These are phyloP conservation scores for Candida mesenterica DNA, from an alignment of 1,139 yeast genomes.

Conservation along the genomic window DNA sequence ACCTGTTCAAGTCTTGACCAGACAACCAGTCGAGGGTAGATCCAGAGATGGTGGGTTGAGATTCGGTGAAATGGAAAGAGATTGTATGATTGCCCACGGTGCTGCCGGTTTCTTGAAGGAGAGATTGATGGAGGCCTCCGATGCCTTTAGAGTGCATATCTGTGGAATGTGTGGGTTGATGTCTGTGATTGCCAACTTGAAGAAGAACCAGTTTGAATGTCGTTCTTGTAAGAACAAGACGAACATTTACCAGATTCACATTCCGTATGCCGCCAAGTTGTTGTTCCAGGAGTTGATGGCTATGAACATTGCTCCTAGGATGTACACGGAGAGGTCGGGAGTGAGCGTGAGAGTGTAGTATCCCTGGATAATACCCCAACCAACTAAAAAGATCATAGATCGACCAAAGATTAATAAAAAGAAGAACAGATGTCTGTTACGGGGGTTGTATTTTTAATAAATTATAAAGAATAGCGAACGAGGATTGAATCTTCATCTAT, in stretches of 20 bases:
- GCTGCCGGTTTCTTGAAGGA: constrained; percentile 98
- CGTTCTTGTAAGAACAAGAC: constrained; percentile 98
- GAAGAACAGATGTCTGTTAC: too few species aligned
- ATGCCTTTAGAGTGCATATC: constrained; percentile 95
- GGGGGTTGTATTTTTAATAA: too few species aligned
- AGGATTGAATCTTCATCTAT: too few species aligned
- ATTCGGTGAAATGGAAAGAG: constrained; percentile 99
- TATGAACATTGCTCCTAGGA: constrained; percentile 90
- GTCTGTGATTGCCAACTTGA: constrained; percentile 95
- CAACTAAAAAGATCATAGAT: neutral
- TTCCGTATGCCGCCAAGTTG: constrained; percentile 96
- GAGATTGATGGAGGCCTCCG: constrained; percentile 97
- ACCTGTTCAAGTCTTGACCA: constrained; percentile 94
- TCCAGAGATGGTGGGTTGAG: constrained; percentile 99
- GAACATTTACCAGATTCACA: constrained; percentile 93
- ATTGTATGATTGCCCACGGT: constrained; percentile 99
- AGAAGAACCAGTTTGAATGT: constrained; percentile 96
- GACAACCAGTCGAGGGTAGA: constrained; percentile 99
- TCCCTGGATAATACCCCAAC: constrained; percentile 5
- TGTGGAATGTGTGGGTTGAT: constrained; percentile 98
- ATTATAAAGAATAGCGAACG: too few species aligned
- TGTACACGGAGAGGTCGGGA: constrained; percentile 66
- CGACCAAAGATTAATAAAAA: neutral
- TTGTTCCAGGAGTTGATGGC: constrained; percentile 98
- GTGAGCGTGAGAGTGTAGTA: constrained; percentile 38